Evolutionary conservation across 768 basidiomycete genomes (phyloP).

Genomic region (Bullera alba): DNA sequence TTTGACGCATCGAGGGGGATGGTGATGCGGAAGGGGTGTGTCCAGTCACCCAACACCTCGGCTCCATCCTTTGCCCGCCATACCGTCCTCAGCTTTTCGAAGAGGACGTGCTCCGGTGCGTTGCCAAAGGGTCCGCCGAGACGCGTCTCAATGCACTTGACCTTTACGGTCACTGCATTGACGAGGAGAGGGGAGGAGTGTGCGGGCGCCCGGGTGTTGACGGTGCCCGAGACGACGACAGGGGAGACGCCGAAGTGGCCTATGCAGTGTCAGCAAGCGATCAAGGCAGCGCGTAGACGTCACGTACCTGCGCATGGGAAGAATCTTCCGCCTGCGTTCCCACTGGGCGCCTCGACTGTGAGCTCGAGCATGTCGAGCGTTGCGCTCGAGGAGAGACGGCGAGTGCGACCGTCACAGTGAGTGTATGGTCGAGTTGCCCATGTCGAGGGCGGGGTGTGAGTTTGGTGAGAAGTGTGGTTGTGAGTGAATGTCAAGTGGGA

Average conservation of each 20-base stretch:
- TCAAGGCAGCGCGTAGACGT: not conserved
- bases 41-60: conserved; percentile 27
- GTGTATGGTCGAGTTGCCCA: no score
- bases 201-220: conserved; percentile 20
- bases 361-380: conserved; percentile 1
- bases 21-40: conserved; percentile 16
- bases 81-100: conserved; percentile 23
- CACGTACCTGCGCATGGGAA: not conserved
- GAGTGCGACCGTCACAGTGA: no score
- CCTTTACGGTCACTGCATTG: conserved; percentile 10
- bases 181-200: conserved; percentile 20
- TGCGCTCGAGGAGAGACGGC: no score
- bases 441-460: no score
- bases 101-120: conserved; percentile 17
- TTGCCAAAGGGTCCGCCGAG: conserved; percentile 11
- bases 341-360: not conserved
- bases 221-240: conserved; percentile 20
- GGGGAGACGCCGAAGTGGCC: conserved; percentile 34
- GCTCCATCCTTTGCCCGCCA: conserved; percentile 9
- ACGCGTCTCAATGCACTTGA: conserved; percentile 23
- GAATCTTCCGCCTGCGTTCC: not conserved
- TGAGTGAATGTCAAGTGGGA: no score
- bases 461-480: no score
- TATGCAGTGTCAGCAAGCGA: not conserved
- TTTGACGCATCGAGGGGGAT: conserved; percentile 20